These are phyloP conservation scores for Coemansia sp. DNA, from an alignment of 192 early-diverging fungal species.

Conservation along the genomic window DNA sequence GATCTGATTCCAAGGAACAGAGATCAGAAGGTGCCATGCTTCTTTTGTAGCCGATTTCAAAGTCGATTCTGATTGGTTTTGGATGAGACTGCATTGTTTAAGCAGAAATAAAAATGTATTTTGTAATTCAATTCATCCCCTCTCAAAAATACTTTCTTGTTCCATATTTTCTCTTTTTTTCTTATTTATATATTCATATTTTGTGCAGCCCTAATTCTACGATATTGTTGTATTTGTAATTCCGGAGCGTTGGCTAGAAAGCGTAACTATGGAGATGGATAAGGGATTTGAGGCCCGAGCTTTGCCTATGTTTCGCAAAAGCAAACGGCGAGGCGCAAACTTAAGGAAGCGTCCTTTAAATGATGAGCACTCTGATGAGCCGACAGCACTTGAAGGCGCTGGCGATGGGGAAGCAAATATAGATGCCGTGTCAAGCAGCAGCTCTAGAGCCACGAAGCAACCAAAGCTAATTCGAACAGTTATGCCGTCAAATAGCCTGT, in stretches of 20 bases:
- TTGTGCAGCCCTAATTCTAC: neutral
- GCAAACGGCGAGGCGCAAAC: slow-evolving; percentile 52
- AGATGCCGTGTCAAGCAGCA: slow-evolving; percentile 19
- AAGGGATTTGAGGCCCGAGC: neutral
- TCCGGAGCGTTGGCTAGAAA: neutral
- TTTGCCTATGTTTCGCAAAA: slow-evolving; percentile 13
- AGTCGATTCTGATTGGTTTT: too few species aligned
- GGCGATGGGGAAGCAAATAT: slow-evolving; percentile 27
- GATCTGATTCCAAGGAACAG: too few species aligned
- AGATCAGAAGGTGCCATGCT: too few species aligned
- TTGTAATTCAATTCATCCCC: too few species aligned
- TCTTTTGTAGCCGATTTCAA: too few species aligned
- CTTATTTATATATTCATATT: too few species aligned
- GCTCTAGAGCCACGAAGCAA: slow-evolving; percentile 51
- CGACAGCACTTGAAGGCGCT: slow-evolving; percentile 12
- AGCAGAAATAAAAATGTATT: too few species aligned
- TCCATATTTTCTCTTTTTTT: neutral
- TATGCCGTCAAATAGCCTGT: slow-evolving; percentile 28
- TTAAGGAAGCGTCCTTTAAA: slow-evolving; percentile 44
- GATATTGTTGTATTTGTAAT: neutral
- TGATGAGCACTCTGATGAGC: slow-evolving; percentile 10
- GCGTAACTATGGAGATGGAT: neutral
- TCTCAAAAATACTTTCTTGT: neutral
- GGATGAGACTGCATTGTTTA: too few species aligned
- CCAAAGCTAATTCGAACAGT: slow-evolving; percentile 44